These are phyloP conservation scores for Thalassia testudinum DNA, from an alignment of 116 monocot species.

Conservation along the genomic window DNA sequence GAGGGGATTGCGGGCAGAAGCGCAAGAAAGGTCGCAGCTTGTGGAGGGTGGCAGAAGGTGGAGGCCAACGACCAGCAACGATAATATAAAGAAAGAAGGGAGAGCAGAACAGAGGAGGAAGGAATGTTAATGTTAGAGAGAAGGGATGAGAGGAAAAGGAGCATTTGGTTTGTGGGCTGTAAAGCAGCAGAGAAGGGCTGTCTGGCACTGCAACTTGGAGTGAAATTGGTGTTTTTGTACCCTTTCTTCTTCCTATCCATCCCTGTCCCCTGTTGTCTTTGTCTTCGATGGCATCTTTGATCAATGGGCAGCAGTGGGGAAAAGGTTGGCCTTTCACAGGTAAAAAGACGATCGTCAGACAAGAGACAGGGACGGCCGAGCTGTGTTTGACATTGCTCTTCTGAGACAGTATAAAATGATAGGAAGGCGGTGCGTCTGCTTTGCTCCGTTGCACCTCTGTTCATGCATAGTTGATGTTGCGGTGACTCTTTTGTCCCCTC, in stretches of 20 bases:
- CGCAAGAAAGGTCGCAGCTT: neutral
- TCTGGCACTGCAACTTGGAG: conserved; percentile 13
- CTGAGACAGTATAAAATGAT: too few species aligned
- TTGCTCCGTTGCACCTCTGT: too few species aligned
- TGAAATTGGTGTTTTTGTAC: neutral
- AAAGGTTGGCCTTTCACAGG: too few species aligned
- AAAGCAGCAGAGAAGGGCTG: conserved; percentile 27
- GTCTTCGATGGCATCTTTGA: conserved; percentile 2
- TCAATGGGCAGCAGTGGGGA: conserved; percentile 3
- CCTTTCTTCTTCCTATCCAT: conserved; percentile 4
- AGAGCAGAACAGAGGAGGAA: neutral
- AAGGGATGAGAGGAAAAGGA: conserved; percentile 2
- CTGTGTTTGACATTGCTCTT: too few species aligned
- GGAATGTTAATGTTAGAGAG: neutral
- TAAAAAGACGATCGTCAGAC: too few species aligned
- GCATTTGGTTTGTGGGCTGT: conserved; percentile 36
- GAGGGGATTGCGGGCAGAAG: neutral
- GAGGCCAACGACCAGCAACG: too few species aligned
- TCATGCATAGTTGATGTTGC: too few species aligned
- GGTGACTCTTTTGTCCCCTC: too few species aligned
- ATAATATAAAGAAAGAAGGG: conserved; percentile 1
- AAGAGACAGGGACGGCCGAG: too few species aligned
- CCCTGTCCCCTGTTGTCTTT: neutral
- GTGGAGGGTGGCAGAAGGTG: too few species aligned
- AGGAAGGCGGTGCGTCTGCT: too few species aligned